phyloP scores from a whole-genome alignment of 2,329 filamentous ascomycete genomes.

The Penicillium occitanis region DNA sequence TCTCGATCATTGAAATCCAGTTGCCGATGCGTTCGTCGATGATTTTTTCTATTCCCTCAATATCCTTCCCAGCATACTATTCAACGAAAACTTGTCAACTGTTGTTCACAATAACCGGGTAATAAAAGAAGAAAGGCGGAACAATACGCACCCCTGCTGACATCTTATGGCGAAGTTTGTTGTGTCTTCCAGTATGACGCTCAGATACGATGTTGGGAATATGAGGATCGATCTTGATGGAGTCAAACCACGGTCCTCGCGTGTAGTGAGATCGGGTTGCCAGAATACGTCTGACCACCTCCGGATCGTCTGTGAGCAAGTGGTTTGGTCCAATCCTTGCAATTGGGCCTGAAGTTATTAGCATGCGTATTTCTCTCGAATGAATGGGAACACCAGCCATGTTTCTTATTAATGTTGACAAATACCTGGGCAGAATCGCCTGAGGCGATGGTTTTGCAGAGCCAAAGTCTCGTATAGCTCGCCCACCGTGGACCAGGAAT shows the following conservation, averaged over 20 bases:
- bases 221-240: not conserved
- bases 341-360: not conserved
- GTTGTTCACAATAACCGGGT: not conserved
- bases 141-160: not conserved
- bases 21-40: not conserved
- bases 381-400: not conserved
- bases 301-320: not conserved
- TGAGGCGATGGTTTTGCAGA: not conserved
- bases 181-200: not conserved
- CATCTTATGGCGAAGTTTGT: not conserved
- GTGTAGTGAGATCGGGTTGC: not conserved
- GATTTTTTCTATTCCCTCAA: not conserved
- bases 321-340: not conserved
- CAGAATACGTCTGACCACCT: not conserved
- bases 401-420: not conserved
- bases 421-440: not conserved
- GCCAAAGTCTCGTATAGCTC: not conserved
- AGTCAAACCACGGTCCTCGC: not conserved
- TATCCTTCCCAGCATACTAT: not conserved
- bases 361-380: not conserved
- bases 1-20: not conserved
- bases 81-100: not conserved
- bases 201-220: not conserved
- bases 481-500: not conserved
- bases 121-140: not conserved